These are phyloP conservation scores for Physocladia obscura DNA, from an alignment of 192 early-diverging fungal genomes.

Conservation along the genomic window DNA sequence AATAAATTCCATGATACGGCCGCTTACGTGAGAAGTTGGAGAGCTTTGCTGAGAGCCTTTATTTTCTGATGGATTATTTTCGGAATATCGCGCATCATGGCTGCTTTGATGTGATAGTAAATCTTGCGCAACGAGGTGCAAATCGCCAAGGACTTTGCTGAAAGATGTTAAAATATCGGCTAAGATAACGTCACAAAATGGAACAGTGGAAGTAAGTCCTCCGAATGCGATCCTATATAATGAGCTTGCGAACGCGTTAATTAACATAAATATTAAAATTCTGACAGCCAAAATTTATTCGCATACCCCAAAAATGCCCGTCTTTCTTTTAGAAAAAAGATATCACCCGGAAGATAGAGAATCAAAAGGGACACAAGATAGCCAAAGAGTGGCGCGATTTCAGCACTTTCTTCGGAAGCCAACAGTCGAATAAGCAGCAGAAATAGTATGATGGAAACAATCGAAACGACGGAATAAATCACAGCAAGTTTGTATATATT, in stretches of 20 bases:
- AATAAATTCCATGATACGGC: conserved; percentile 43
- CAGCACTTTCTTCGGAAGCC: conserved; percentile 35
- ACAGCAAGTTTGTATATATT: conserved; percentile 40
- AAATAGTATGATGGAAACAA: conserved; percentile 30
- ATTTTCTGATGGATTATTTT: background rate
- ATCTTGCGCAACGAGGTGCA: conserved; percentile 67
- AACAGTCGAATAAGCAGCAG: conserved; percentile 5
- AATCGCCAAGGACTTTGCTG: conserved; percentile 83
- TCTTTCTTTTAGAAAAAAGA: conserved; percentile 39
- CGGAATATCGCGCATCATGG: conserved; percentile 10
- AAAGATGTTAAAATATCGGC: conserved; percentile 95
- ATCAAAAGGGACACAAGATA: conserved; percentile 31
- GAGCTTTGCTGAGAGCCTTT: background rate
- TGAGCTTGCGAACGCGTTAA: too few relatives aligned
- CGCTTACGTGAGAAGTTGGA: background rate
- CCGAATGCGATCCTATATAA: conserved; percentile 40
- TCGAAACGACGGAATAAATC: conserved; percentile 22
- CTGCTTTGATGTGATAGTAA: conserved; percentile 5
- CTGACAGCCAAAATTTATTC: too few relatives aligned
- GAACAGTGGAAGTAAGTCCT: conserved; percentile 33
- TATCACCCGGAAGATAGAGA: conserved; percentile 7
- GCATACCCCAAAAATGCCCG: conserved; percentile 36
- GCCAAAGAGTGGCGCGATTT: conserved; percentile 36
- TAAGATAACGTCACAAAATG: conserved; percentile 77
- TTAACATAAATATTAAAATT: too few relatives aligned